These are phyloP conservation scores for Fomitopsis serialis DNA, from an alignment of 768 basidiomycete species.

Conservation along the genomic window DNA sequence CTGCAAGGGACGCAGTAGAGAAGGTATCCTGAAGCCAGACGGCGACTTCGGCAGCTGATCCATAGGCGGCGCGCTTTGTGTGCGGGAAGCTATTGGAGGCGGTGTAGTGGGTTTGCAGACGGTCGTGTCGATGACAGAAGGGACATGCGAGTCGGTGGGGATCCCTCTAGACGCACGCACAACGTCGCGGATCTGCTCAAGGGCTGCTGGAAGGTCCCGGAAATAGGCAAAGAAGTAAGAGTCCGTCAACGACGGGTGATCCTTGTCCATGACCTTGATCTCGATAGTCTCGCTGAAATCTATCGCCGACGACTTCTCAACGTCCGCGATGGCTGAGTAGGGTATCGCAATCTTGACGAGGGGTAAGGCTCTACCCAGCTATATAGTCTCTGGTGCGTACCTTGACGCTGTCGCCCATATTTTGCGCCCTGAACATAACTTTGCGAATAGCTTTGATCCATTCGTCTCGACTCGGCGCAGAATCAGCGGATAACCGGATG, in stretches of 20 bases:
- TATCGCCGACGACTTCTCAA: constrained; percentile 83
- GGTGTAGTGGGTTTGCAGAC: constrained; percentile 14
- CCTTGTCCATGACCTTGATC: constrained; percentile 83
- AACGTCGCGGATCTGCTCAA: constrained; percentile 77
- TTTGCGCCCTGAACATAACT: constrained; percentile 94
- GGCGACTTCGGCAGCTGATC: constrained; percentile 20
- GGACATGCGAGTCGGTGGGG: constrained; percentile 13
- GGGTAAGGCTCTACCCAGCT: background rate
- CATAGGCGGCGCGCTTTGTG: constrained; percentile 31
- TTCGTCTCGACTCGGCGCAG: constrained; percentile 79
- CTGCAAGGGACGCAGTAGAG: constrained; percentile 63
- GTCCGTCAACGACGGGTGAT: constrained; percentile 71
- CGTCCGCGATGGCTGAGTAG: constrained; percentile 82
- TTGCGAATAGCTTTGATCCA: constrained; percentile 96
- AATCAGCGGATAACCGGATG: constrained; percentile 70
- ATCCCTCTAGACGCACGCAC: constrained; percentile 51
- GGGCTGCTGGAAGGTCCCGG: constrained; percentile 67
- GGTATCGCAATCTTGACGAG: constrained; percentile 80
- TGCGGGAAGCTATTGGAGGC: constrained; percentile 32
- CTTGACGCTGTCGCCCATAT: constrained; percentile 94
- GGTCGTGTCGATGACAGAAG: constrained; percentile 23
- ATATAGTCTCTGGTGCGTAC: constrained; percentile 30
- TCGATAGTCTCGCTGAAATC: constrained; percentile 97
- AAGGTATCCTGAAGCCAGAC: constrained; percentile 57
- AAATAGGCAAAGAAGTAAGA: constrained; percentile 97